phyloP scores from a whole-genome alignment of 2,329 filamentous ascomycete genomes.

The Mariannaea sp. region DNA sequence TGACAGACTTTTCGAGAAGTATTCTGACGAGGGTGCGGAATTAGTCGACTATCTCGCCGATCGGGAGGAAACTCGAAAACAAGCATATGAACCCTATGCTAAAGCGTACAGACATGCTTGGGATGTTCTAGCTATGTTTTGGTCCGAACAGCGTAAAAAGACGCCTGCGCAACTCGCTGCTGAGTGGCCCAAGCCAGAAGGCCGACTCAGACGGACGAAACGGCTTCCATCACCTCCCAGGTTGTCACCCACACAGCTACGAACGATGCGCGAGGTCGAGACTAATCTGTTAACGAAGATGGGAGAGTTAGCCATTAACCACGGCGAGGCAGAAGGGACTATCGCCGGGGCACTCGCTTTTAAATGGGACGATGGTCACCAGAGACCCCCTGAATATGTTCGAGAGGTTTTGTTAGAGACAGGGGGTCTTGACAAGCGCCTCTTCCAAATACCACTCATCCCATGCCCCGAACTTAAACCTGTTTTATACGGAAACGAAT shows the following conservation, averaged over 20 bases:
- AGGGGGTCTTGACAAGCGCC: slow-evolving; percentile 4
- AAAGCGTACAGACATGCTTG: not conserved
- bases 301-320: slow-evolving; percentile 20
- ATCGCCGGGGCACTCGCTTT: slow-evolving; percentile 29
- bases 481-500: not conserved
- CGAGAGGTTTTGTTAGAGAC: slow-evolving; percentile 19
- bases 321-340: slow-evolving; percentile 23
- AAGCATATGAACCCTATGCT: not conserved
- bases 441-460: slow-evolving; percentile 1
- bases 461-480: not conserved
- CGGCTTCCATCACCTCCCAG: not conserved
- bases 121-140: not conserved
- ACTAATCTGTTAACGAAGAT: slow-evolving; percentile 10
- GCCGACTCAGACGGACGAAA: not conserved
- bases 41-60: slow-evolving; percentile 11
- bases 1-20: slow-evolving; percentile 10
- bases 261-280: slow-evolving; percentile 17
- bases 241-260: slow-evolving; percentile 8
- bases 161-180: not conserved
- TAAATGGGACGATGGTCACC: slow-evolving; percentile 20
- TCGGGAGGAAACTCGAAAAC: slow-evolving; percentile 6
- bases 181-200: not conserved
- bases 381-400: slow-evolving; percentile 22
- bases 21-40: slow-evolving; percentile 15
- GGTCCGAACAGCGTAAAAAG: slow-evolving; percentile 5